Base-by-base conservation (phyloP, 2,329 filamentous ascomycete species). In the Chalaropsis thielavioides region DNA sequence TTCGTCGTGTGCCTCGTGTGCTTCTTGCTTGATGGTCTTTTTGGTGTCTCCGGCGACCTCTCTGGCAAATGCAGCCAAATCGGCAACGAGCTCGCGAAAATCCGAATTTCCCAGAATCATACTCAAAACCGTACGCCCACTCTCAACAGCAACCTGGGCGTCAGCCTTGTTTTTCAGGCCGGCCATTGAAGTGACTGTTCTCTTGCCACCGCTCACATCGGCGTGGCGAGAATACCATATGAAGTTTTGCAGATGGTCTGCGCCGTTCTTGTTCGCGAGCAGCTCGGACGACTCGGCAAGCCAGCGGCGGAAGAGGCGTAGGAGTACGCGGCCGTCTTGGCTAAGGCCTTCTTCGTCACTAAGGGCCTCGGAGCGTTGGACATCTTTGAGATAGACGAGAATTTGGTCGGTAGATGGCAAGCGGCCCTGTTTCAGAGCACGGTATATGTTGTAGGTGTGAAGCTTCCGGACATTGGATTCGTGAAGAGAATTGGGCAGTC, bases 341-440 rank as follows among this genome's bases (percentile, higher is more conserved):
- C 90, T 95, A 68, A 97, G 78, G 68, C 86, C 61, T 17, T 51
- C 56, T 13, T 44, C 41, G 49, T 63, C 38, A n/a, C 22, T 41
- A 8, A 67, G 38, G 10, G 71, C 66, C 70, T 92, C 88, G 41
- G 89, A 85, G 3, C 89, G 84, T 8, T 96, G 79, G 1, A 96
- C 76, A 1, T 87, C 89, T 69, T 90, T 85, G 2, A 97, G 78
- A 69, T 95, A 91, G 72, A 86, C 78, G 70, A 94, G 87, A 69
- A 82, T 72, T 74, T 97, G 92, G 70, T 94, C 87, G 11, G 89
- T 96, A 5, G 90, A 94, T 59, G 92, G 92, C 88, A 97, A 92
- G 75, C 86, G 96, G 5, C 92, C 92, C 71, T 89, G 83, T 1
- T 83, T 83, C 10, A 96, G 74, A 64, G 92, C 92, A 63, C 89